A percentile compares a stretch with the other conserved stretches of the same genome.
Evolutionary conservation across 164 flowering plant genomes (phyloP).

Genomic region (Vitis cinerea): DNA sequence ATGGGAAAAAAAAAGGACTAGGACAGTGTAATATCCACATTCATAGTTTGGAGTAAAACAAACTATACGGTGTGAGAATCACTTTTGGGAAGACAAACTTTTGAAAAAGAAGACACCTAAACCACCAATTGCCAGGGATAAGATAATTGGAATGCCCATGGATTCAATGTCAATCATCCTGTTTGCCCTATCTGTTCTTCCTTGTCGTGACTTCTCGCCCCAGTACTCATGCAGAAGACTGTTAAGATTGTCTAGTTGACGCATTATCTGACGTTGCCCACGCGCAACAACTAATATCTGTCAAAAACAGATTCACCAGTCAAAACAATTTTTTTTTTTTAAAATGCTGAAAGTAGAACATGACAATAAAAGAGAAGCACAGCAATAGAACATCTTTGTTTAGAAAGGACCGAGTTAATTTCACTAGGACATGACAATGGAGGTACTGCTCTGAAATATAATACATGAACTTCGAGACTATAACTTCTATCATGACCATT

Average conservation of each 20-base stretch:
- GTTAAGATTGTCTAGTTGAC: conserved; percentile 63
- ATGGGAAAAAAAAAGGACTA: background rate
- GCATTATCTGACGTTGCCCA: conserved; percentile 69
- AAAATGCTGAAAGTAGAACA: too few relatives aligned
- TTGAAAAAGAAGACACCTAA: conserved; percentile 52
- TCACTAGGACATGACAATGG: background rate
- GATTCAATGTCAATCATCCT: conserved; percentile 28
- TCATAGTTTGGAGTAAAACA: background rate
- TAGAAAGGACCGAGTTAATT: background rate
- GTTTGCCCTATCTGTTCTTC: conserved; percentile 23
- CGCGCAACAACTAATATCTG: conserved; percentile 56
- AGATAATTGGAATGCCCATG: conserved; percentile 38
- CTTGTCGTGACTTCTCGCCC: conserved; percentile 51
- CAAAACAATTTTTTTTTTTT: background rate
- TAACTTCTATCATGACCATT: background rate
- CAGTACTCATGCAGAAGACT: conserved; percentile 53
- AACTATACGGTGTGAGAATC: conserved; percentile 10
- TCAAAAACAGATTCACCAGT: background rate
- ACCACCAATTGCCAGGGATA: conserved; percentile 64
- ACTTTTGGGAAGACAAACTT: conserved; percentile 34
- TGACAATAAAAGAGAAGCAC: background rate
- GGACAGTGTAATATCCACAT: background rate
- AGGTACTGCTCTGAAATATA: background rate
- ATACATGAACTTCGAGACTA: background rate
- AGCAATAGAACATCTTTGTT: background rate